A percentile compares a stretch with the other conserved stretches of the same genome.
Conservation (phyloP, 148 eudicot genomes). For the Silene latifolia region DNA sequence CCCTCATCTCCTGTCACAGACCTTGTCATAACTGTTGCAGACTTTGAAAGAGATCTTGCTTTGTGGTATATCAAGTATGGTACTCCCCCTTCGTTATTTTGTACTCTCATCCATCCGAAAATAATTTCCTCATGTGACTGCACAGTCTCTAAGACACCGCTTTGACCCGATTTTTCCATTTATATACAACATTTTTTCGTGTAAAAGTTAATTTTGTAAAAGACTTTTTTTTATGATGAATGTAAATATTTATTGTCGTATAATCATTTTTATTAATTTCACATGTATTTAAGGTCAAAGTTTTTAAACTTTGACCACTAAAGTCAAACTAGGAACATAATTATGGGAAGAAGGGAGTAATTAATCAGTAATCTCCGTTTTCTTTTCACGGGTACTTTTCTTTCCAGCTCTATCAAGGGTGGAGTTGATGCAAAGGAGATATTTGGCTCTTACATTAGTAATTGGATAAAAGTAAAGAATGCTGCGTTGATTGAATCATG, state of each 20-base stretch:
- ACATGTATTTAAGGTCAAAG: too few species aligned
- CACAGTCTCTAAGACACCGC: too few species aligned
- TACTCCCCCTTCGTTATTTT: neutral
- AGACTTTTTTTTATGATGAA: too few species aligned
- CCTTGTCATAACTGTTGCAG: conserved; percentile 33
- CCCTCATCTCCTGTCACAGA: conserved; percentile 33
- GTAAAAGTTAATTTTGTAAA: too few species aligned
- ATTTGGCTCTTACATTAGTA: conserved; percentile 34
- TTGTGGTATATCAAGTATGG: conserved; percentile 40
- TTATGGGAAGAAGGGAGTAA: too few species aligned
- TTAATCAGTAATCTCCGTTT: neutral
- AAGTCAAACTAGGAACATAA: too few species aligned
- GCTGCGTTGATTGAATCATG: conserved; percentile 34
- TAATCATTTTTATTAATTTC: too few species aligned
- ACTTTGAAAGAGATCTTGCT: conserved; percentile 39
- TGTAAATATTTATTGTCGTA: too few species aligned
- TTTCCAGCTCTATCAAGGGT: conserved; percentile 33
- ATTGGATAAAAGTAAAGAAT: conserved; percentile 41
- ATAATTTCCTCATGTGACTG: too few species aligned
- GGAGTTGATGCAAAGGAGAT: conserved; percentile 34
- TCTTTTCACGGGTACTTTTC: neutral
- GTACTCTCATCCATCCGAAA: neutral
- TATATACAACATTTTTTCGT: too few species aligned
- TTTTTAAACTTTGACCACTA: too few species aligned
- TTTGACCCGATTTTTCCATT: too few species aligned